Percentiles rank a stretch among this genome's conserved stretches.
These are phyloP conservation scores for Vaccinium darrowii DNA, from an alignment of 148 eudicot genomes.

Conservation along the genomic window DNA sequence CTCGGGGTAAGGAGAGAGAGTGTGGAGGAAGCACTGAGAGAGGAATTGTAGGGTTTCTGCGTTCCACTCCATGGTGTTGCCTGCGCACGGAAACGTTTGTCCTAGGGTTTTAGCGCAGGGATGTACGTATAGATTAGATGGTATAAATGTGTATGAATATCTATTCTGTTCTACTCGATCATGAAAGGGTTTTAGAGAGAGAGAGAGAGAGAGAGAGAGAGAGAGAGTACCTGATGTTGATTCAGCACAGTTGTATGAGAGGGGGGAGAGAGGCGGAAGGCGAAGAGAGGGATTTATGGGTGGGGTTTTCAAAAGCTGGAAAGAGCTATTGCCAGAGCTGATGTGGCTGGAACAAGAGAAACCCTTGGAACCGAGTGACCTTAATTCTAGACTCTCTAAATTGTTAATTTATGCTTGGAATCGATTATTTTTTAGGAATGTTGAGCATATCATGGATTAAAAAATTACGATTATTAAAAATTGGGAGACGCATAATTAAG, in stretches of 20 bases:
- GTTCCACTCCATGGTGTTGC: slow-evolving; percentile 53
- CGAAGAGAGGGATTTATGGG: neutral
- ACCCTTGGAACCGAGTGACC: too few species aligned
- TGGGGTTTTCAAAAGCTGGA: neutral
- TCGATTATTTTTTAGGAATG: too few species aligned
- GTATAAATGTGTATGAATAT: neutral
- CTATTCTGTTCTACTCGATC: neutral
- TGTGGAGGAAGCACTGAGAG: slow-evolving; percentile 75
- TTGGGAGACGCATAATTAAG: too few species aligned
- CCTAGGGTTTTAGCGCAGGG: slow-evolving; percentile 31
- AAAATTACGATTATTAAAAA: too few species aligned
- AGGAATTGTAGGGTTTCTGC: slow-evolving; percentile 65
- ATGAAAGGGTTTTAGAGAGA: neutral
- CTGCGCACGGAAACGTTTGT: neutral
- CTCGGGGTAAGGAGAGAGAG: slow-evolving; percentile 71
- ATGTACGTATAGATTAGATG: neutral
- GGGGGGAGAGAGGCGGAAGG: neutral
- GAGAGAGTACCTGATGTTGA: neutral
- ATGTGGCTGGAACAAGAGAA: neutral
- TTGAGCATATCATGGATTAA: too few species aligned
- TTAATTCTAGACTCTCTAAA: too few species aligned
- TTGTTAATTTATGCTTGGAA: too few species aligned
- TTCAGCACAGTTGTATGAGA: neutral
- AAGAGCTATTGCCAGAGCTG: neutral
- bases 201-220: neutral